Base-by-base conservation (phyloP, 257 asterid genomes). In the Lycium barbarum region DNA sequence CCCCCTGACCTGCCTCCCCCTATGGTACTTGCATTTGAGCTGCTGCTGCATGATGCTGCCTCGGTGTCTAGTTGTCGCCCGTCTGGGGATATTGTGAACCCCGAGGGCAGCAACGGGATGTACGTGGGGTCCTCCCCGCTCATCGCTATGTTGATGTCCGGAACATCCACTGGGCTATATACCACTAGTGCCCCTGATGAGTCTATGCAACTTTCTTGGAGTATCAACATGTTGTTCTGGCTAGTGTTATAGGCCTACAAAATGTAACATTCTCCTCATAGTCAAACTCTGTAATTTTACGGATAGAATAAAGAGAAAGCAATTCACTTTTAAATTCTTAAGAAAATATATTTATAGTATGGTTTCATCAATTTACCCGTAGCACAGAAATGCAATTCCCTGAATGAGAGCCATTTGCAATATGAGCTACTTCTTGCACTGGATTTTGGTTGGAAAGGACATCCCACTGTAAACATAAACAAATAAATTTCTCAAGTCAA, bases 131-230 rank as follows among this genome's bases (percentile, higher is more conserved):
- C 99, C 76, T 93, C 98, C 1, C 99, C 99, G 22, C 98, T 93
- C 99, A 94, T 95, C 6, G 96, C 98, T 3, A 95, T 65, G 93
- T 95, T 91, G 89, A 97, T 94, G 18, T 94, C 90, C 0, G 95
- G 92, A 22, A 95, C 86, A 71, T 97, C 99, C 2, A 97, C 94
- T 1, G 99, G 98, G 68, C 95, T 88, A 87, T 92, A 95, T 26
- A 95, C 98, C 3, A 97, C 95, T 1, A 97, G 82, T 0, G 96
- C 89, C 6, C 99, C 98, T 2, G 98, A 91, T 82, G 98, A 85
- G 89, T 97, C 99, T 43, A 88, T 85, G 93, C 99, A 97, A 88
- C 97, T 95, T 76, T 97, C 99, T 88, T 97, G 99, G 33, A 97
- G 95, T 65, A 97, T 94, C 88, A 97, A 55, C 95, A 93, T 95